Evolutionary conservation across 179 eudicot genomes (phyloP).

Genomic region (Nepenthes alata): DNA sequence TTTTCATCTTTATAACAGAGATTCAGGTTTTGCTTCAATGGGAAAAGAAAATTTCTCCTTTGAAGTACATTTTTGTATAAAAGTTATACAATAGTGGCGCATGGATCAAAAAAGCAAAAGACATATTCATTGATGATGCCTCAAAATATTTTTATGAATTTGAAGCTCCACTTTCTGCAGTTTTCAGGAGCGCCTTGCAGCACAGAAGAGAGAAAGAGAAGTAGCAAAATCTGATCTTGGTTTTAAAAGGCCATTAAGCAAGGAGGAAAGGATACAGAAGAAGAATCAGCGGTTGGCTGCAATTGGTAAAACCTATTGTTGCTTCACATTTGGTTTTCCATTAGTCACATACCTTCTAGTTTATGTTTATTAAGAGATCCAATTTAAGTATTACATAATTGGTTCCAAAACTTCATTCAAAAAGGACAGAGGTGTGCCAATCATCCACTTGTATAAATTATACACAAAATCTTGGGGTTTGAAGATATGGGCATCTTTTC

Average conservation of each 20-base stretch:
- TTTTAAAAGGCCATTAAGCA: constrained; percentile 69
- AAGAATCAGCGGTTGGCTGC: constrained; percentile 95
- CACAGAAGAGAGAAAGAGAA: constrained; percentile 79
- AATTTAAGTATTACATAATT: not conserved
- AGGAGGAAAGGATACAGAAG: constrained; percentile 78
- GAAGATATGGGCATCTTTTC: too few relatives aligned
- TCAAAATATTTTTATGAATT: constrained; percentile 6
- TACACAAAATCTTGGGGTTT: too few relatives aligned
- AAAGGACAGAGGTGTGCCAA: too few relatives aligned
- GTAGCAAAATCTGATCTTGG: constrained; percentile 61
- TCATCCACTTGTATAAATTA: too few relatives aligned
- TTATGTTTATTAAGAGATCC: not conserved
- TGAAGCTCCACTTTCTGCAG: constrained; percentile 27
- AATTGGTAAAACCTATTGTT: constrained; percentile 46
- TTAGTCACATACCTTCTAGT: not conserved
- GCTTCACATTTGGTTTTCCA: not conserved
- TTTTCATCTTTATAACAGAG: too few relatives aligned
- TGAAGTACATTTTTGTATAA: too few relatives aligned
- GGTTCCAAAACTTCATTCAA: not conserved
- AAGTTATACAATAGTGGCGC: too few relatives aligned
- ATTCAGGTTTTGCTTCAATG: too few relatives aligned
- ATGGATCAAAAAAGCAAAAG: not conserved
- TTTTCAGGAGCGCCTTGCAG: constrained; percentile 94
- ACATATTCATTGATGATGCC: too few relatives aligned
- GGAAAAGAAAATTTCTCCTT: too few relatives aligned